Percentiles rank a stretch among this genome's conserved stretches.
Evolutionary conservation across 1,284 basidiomycete genomes (phyloP).

Genomic region (Trametes pubescens): DNA sequence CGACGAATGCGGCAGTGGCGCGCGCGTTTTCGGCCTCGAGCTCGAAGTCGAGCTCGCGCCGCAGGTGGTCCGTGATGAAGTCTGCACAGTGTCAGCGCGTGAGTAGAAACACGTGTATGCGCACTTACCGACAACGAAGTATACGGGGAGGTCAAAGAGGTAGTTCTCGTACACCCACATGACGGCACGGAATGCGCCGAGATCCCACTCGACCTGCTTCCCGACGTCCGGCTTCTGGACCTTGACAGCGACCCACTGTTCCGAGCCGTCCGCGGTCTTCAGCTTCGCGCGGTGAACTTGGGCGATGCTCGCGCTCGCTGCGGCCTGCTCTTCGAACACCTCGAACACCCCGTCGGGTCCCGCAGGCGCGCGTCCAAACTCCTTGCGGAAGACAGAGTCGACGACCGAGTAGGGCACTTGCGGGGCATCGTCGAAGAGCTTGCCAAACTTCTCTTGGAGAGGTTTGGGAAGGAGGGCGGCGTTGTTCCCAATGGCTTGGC

Average conservation of each 20-base stretch:
- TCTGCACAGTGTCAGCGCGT: slow-evolving; percentile 48
- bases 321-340: slow-evolving; percentile 74
- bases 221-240: slow-evolving; percentile 90
- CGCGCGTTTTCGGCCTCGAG: slow-evolving; percentile 77
- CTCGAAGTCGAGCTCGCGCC: slow-evolving; percentile 83
- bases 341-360: slow-evolving; percentile 81
- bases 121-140: slow-evolving; percentile 72
- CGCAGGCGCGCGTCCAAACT: slow-evolving; percentile 71
- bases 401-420: slow-evolving; percentile 80
- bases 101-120: not conserved
- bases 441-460: slow-evolving; percentile 83
- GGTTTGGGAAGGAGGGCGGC: slow-evolving; percentile 83
- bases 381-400: slow-evolving; percentile 73
- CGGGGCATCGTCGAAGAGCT: slow-evolving; percentile 87
- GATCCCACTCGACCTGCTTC: slow-evolving; percentile 87
- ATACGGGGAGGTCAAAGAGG: slow-evolving; percentile 80
- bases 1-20: slow-evolving; percentile 65
- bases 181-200: slow-evolving; percentile 67
- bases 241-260: slow-evolving; percentile 84
- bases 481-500: slow-evolving; percentile 85
- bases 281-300: slow-evolving; percentile 87
- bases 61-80: slow-evolving; percentile 84
- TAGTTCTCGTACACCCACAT: slow-evolving; percentile 81
- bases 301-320: slow-evolving; percentile 89
- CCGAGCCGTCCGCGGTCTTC: slow-evolving; percentile 50